Evolutionary conservation across 2,329 filamentous ascomycete species (phyloP), one percentile per base, ranked within the genome.

Genomic region (Pseudogymnoascus sp.): DNA sequence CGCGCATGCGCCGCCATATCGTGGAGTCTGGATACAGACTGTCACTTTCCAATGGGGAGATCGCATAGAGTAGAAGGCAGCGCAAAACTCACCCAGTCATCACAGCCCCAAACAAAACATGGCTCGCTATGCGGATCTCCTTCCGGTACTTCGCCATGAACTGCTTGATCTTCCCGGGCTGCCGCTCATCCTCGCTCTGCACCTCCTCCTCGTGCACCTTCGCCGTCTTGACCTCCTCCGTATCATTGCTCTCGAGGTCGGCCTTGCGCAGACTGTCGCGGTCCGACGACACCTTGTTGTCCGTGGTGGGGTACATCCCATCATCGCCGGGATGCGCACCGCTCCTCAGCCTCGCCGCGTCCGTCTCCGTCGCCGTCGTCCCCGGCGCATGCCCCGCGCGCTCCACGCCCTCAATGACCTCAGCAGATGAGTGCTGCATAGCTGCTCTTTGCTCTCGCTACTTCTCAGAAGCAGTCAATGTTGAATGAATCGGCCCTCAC

Each of bases 211-310:
- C 50, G 2, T 33, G 15, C 50, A 35, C 50, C 50, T 17, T 17
- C 3, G 4, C 23, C 3, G 7, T 5, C 13, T 57, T 59, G 15
- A 13, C 19, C 10, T 47, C 42, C 2, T 47, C 19, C 11, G 42
- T 47, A 47, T 47, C 53, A 59, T 59, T 36, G 53, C n/a, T 36
- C 53, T 59, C 53, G 26, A 59, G 4, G 17, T 59, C 53, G 33
- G 19, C 3, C 53, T 59, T 59, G 33, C 33, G 26, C 15, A 36
- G 26, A 21, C 53, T 59, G 13, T 59, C 53, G 8, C 53, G 53
- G 53, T 59, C 53, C 26, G 6, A 8, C 42, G 42, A 47, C 11
- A 5, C 42, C 19, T 47, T 47, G 17, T 42, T 21, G 2, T 47
- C 42, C 19, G 10, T 21, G 11, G 42, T 23, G 5, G 42, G 42